phyloP scores from a whole-genome alignment of 805 yeast species.

The Saccharomycopsis amapae region DNA sequence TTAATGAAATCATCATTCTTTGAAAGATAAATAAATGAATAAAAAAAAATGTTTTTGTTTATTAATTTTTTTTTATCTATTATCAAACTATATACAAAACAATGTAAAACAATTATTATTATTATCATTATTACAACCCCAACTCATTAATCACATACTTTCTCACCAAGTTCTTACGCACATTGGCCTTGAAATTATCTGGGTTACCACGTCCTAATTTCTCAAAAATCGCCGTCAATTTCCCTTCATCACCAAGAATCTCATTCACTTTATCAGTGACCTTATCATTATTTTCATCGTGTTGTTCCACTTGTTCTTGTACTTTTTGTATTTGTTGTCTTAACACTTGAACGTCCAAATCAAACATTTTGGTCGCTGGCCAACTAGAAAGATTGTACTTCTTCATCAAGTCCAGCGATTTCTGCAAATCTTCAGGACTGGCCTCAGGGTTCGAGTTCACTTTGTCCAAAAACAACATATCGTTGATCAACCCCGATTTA shows the following conservation, averaged over 20 bases:
- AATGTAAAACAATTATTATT: too few species aligned
- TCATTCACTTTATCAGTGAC: slow-evolving; percentile 28
- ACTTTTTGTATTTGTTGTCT: slow-evolving; percentile 26
- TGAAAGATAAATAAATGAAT: too few species aligned
- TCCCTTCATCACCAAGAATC: slow-evolving; percentile 32
- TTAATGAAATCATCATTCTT: not conserved
- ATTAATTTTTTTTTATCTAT: too few species aligned
- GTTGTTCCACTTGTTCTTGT: slow-evolving; percentile 29
- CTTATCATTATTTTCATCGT: slow-evolving; percentile 30
- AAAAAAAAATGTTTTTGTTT: too few species aligned
- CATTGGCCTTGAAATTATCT: slow-evolving; percentile 38
- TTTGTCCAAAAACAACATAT: slow-evolving; percentile 28
- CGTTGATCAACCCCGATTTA: slow-evolving; percentile 24
- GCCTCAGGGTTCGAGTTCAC: slow-evolving; percentile 25
- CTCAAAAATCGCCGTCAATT: slow-evolving; percentile 31
- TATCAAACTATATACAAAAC: too few species aligned
- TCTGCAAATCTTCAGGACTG: slow-evolving; percentile 31
- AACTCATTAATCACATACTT: slow-evolving; percentile 44
- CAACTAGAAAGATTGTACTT: slow-evolving; percentile 42
- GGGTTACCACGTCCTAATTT: slow-evolving; percentile 34
- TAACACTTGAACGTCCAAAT: slow-evolving; percentile 32
- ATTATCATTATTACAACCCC: not conserved
- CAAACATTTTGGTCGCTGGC: slow-evolving; percentile 39
- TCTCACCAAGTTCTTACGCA: slow-evolving; percentile 65
- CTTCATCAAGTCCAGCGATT: slow-evolving; percentile 33